Evolutionary conservation across 2,329 filamentous ascomycete species (phyloP).

Genomic region (Aspergillus melleus): DNA sequence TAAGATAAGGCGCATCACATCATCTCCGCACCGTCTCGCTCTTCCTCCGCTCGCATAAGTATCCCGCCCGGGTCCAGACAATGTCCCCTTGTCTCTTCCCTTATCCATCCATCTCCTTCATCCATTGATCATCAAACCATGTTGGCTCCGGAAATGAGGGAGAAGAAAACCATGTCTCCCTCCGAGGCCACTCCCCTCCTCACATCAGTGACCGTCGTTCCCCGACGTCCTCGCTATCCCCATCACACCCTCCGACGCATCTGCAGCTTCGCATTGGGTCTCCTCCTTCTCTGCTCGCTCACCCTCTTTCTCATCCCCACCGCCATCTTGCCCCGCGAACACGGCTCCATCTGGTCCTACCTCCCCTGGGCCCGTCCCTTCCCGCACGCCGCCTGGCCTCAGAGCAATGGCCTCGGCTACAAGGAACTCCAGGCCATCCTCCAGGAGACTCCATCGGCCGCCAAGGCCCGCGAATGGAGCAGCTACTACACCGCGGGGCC

Average conservation of each 20-base stretch:
- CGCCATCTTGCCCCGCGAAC: conserved; percentile 38
- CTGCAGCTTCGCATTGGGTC: conserved; percentile 42
- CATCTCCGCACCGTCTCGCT: not conserved
- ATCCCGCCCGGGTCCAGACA: not conserved
- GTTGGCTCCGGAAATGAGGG: conserved; percentile 30
- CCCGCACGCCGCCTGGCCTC: conserved; percentile 42
- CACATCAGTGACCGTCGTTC: conserved; percentile 39
- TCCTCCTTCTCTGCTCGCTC: conserved; percentile 39
- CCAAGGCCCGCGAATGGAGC: conserved; percentile 69
- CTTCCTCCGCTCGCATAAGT: not conserved
- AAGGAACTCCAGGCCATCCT: conserved; percentile 58
- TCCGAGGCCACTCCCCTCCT: conserved; percentile 46
- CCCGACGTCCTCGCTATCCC: conserved; percentile 41
- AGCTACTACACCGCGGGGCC: conserved; percentile 74
- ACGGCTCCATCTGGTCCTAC: conserved; percentile 41
- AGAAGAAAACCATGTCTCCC: conserved; percentile 40
- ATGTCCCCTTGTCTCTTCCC: not conserved
- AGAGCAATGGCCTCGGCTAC: conserved; percentile 50
- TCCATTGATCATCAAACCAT: not conserved
- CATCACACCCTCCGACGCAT: conserved; percentile 44
- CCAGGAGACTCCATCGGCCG: conserved; percentile 53
- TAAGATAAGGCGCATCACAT: conserved; percentile 1
- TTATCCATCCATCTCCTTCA: not conserved
- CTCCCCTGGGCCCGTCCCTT: conserved; percentile 41
- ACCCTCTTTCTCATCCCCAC: conserved; percentile 45